Evolutionary conservation across 2,329 filamentous ascomycete genomes (phyloP).

Genomic region (Drechslerella dactyloides): DNA sequence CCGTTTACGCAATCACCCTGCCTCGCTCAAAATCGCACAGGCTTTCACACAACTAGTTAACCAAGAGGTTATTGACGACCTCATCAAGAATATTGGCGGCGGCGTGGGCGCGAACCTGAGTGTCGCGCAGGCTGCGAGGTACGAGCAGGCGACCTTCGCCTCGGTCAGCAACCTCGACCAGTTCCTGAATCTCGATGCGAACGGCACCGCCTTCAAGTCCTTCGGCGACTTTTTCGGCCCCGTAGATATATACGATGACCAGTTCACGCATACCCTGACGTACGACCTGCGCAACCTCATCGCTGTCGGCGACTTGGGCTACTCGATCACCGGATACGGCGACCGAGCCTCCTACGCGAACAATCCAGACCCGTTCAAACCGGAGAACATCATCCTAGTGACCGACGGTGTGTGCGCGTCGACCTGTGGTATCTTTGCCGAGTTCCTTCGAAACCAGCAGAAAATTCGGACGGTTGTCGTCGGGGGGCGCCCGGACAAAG

Average conservation of each 20-base stretch:
- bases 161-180: constrained; percentile 54
- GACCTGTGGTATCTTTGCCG: constrained; percentile 67
- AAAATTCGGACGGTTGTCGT: constrained; percentile 66
- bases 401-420: constrained; percentile 67
- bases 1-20: constrained; percentile 59
- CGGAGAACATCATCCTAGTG: constrained; percentile 59
- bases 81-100: constrained; percentile 30
- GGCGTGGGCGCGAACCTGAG: constrained; percentile 41
- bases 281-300: constrained; percentile 53
- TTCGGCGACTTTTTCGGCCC: constrained; percentile 61
- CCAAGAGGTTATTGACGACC: constrained; percentile 31
- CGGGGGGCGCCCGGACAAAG: constrained; percentile 66
- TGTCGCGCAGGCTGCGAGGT: constrained; percentile 6
- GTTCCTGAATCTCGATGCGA: constrained; percentile 56
- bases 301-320: constrained; percentile 56
- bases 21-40: constrained; percentile 53
- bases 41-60: constrained; percentile 38
- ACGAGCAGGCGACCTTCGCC: constrained; percentile 27
- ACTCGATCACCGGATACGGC: constrained; percentile 54
- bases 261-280: constrained; percentile 57
- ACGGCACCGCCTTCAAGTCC: constrained; percentile 57
- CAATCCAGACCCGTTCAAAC: constrained; percentile 56
- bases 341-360: constrained; percentile 49
- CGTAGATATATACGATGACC: constrained; percentile 56
- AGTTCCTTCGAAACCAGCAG: constrained; percentile 63